phyloP scores from a whole-genome alignment of 495 filamentous ascomycete species.

The Margaritispora aquatica region DNA sequence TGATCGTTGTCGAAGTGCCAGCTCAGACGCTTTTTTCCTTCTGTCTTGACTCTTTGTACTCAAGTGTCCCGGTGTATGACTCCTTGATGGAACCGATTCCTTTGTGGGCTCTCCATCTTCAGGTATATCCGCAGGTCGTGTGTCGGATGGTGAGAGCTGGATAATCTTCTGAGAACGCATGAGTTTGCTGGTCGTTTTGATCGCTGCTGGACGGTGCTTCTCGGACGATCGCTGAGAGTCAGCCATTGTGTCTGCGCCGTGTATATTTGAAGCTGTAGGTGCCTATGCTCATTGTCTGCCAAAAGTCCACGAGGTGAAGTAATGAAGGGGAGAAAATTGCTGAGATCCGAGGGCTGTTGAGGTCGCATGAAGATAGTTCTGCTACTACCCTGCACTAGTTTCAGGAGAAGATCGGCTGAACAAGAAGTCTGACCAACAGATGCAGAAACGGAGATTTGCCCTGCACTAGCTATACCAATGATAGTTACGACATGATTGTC shows the following conservation, averaged over 20 bases:
- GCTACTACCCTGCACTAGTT: not conserved
- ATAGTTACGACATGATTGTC: no score
- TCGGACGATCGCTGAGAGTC: slow-evolving; percentile 21
- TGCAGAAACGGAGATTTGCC: not conserved
- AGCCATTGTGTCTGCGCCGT: slow-evolving; percentile 22
- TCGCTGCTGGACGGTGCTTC: slow-evolving; percentile 28
- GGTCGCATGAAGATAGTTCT: slow-evolving; percentile 16
- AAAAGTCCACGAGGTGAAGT: not conserved
- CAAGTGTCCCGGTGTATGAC: slow-evolving; percentile 49
- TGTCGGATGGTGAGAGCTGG: slow-evolving; percentile 25
- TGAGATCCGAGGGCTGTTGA: slow-evolving; percentile 2
- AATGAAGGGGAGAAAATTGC: slow-evolving; percentile 2
- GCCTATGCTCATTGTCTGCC: slow-evolving; percentile 21
- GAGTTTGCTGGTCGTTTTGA: slow-evolving; percentile 27
- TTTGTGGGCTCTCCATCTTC: slow-evolving; percentile 26
- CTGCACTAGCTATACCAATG: no score
- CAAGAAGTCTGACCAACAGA: not conserved
- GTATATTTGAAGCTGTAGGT: slow-evolving; percentile 6
- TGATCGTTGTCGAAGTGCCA: slow-evolving; percentile 42
- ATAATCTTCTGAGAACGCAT: slow-evolving; percentile 38
- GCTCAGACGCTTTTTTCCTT: slow-evolving; percentile 38
- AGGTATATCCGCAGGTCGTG: slow-evolving; percentile 24
- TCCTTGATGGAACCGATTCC: slow-evolving; percentile 29
- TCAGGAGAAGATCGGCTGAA: not conserved
- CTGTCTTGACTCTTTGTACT: slow-evolving; percentile 41